phyloP scores from a whole-genome alignment of 2,329 filamentous ascomycete species.

The Fulvia fulva region DNA sequence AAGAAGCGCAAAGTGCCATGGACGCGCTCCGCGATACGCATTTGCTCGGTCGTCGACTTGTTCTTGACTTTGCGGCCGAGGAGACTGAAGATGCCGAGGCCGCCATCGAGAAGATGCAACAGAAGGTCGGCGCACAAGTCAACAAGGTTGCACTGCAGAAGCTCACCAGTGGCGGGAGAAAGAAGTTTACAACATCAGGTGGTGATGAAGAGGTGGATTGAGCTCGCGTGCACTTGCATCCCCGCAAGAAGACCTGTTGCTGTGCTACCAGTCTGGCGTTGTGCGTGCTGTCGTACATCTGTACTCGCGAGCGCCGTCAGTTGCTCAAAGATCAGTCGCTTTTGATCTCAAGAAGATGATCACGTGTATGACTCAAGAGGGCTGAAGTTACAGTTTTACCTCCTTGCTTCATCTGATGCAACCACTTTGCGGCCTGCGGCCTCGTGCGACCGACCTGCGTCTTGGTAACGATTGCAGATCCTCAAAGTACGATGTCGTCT shows the following conservation, averaged over 20 bases:
- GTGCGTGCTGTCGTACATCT: neutral
- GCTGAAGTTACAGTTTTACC: conserved; percentile 2
- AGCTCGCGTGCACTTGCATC: conserved; percentile 1
- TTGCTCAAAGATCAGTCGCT: neutral
- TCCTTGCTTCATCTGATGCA: conserved; percentile 24
- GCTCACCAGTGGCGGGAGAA: conserved; percentile 76
- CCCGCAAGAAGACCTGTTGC: neutral
- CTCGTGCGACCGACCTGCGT: conserved; percentile 17
- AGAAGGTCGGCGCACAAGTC: conserved; percentile 86
- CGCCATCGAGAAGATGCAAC: conserved; percentile 94
- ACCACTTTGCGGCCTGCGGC: conserved; percentile 19
- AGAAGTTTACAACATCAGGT: conserved; percentile 63
- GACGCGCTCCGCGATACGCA: conserved; percentile 89
- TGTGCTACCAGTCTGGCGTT: neutral
- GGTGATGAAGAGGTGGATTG: conserved; percentile 26
- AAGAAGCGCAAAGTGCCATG: conserved; percentile 87
- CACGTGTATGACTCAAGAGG: neutral
- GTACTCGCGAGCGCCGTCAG: neutral
- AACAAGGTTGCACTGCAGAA: conserved; percentile 88
- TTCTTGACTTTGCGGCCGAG: conserved; percentile 85
- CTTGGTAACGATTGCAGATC: conserved; percentile 9
- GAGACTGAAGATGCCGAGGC: conserved; percentile 90
- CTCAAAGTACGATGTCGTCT: neutral
- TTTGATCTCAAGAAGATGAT: neutral
- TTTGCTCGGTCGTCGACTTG: conserved; percentile 80